Conservation (phyloP, 2,329 filamentous ascomycete species). For the Podosphaera aphanis region DNA sequence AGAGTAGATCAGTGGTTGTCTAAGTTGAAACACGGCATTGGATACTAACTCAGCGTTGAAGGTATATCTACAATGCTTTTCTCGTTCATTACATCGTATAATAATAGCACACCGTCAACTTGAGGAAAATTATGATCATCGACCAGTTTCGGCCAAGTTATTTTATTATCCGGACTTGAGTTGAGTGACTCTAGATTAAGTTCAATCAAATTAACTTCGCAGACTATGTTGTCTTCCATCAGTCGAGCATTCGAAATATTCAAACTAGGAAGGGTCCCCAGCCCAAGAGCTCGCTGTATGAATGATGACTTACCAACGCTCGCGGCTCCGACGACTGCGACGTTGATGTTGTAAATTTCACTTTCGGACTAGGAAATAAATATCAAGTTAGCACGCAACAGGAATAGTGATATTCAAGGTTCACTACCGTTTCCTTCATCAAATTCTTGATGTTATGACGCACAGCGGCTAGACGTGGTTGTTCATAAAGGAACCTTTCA, state of each 20-base stretch:
- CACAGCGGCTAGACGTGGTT: slow-evolving; percentile 3
- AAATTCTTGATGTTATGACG: slow-evolving; percentile 7
- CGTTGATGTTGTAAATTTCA: slow-evolving; percentile 30
- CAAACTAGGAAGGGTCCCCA: slow-evolving; percentile 27
- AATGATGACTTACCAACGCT: slow-evolving; percentile 47
- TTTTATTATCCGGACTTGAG: slow-evolving; percentile 30
- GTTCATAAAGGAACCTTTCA: slow-evolving; percentile 5
- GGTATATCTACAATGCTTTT: slow-evolving; percentile 53
- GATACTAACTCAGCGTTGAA: slow-evolving; percentile 50
- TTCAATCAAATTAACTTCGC: slow-evolving; percentile 38
- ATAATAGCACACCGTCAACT: slow-evolving; percentile 60
- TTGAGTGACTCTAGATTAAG: slow-evolving; percentile 43
- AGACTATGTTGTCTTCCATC: slow-evolving; percentile 31
- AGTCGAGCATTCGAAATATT: slow-evolving; percentile 33
- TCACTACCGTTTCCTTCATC: slow-evolving; percentile 10
- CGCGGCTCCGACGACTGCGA: slow-evolving; percentile 41
- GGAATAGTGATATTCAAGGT: background rate
- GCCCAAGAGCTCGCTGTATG: slow-evolving; percentile 36
- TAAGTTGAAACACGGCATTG: slow-evolving; percentile 1
- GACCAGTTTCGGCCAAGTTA: slow-evolving; percentile 44
- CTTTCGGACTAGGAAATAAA: slow-evolving; percentile 8
- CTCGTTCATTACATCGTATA: slow-evolving; percentile 71
- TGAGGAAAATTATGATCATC: slow-evolving; percentile 48
- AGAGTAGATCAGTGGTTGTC: slow-evolving; percentile 6
- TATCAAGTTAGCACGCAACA: slow-evolving; percentile 4